phyloP scores from a whole-genome alignment of 495 filamentous ascomycete genomes.

The Articulospora tetracladia region DNA sequence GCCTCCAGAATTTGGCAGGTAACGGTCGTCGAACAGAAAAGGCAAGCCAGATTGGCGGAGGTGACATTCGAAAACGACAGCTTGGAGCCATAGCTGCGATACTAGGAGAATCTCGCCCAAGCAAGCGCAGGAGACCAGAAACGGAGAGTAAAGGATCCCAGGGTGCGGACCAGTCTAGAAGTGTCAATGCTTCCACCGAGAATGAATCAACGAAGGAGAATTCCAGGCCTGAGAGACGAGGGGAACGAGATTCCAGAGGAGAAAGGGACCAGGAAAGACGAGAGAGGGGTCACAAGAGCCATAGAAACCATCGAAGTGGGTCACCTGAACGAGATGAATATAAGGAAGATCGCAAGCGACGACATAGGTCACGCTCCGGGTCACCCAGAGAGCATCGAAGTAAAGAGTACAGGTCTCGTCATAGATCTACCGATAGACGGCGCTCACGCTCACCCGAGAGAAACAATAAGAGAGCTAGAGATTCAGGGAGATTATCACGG shows the following conservation, averaged over 20 bases:
- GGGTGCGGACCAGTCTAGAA: conserved; percentile 7
- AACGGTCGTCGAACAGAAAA: conserved; percentile 28
- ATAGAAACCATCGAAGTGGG: conserved; percentile 2
- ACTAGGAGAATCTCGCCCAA: conserved; percentile 35
- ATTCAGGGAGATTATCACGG: not conserved
- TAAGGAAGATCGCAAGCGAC: conserved; percentile 9
- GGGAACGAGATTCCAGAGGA: conserved; percentile 7
- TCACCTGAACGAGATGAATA: conserved; percentile 4
- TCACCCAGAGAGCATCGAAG: conserved; percentile 15
- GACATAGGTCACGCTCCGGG: conserved; percentile 23
- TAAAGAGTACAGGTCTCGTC: conserved; percentile 28
- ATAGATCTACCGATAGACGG: conserved; percentile 26
- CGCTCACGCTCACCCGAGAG: conserved; percentile 14
- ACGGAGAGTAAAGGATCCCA: not conserved
- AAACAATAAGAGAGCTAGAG: conserved; percentile 5
- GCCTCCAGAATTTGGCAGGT: conserved; percentile 40
- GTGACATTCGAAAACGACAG: conserved; percentile 45
- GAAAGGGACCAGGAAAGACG: conserved; percentile 11
- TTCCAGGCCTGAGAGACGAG: conserved; percentile 7
- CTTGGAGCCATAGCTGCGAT: conserved; percentile 50
- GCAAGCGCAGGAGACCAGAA: conserved; percentile 28
- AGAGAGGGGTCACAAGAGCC: conserved; percentile 7
- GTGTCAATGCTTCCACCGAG: conserved; percentile 21
- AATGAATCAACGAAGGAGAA: conserved; percentile 16
- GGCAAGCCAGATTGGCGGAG: conserved; percentile 30